These are phyloP conservation scores for Teratosphaeria viscida DNA, from an alignment of 2,329 filamentous ascomycete genomes.

Conservation along the genomic window DNA sequence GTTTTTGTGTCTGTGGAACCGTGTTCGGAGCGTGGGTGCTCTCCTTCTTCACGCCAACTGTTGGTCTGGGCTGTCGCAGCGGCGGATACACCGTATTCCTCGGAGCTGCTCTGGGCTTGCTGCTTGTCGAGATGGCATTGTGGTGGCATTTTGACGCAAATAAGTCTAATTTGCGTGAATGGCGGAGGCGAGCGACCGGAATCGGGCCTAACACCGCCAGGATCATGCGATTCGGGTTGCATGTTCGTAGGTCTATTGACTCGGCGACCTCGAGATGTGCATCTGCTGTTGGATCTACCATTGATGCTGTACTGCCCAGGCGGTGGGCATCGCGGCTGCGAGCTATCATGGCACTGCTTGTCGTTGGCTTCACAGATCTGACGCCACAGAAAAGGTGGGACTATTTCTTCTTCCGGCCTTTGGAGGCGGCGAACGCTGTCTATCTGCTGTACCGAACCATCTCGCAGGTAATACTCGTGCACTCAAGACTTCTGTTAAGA, in stretches of 20 bases:
- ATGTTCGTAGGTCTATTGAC: background rate
- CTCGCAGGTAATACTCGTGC: conserved; percentile 20
- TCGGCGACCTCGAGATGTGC: background rate
- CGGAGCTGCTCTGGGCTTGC: conserved; percentile 20
- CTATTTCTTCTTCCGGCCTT: conserved; percentile 21
- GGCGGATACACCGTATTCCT: conserved; percentile 37
- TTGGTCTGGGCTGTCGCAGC: conserved; percentile 31
- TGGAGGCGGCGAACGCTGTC: conserved; percentile 28
- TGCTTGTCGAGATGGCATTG: conserved; percentile 29
- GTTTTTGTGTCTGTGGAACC: conserved; percentile 28
- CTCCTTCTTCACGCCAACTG: conserved; percentile 36
- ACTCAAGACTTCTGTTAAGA: background rate
- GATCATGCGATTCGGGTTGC: background rate
- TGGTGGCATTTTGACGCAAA: conserved; percentile 24
- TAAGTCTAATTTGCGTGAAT: conserved; percentile 7
- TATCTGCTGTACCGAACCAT: conserved; percentile 31
- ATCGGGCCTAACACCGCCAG: background rate
- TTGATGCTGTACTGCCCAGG: background rate
- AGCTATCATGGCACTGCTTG: background rate
- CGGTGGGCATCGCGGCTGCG: background rate
- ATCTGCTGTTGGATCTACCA: background rate
- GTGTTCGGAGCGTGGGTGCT: conserved; percentile 31
- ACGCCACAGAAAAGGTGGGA: conserved; percentile 8
- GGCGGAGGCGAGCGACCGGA: background rate
- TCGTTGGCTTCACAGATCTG: background rate